Base-by-base conservation (phyloP, 2,329 filamentous ascomycete species). In the Apiospora hydei region DNA sequence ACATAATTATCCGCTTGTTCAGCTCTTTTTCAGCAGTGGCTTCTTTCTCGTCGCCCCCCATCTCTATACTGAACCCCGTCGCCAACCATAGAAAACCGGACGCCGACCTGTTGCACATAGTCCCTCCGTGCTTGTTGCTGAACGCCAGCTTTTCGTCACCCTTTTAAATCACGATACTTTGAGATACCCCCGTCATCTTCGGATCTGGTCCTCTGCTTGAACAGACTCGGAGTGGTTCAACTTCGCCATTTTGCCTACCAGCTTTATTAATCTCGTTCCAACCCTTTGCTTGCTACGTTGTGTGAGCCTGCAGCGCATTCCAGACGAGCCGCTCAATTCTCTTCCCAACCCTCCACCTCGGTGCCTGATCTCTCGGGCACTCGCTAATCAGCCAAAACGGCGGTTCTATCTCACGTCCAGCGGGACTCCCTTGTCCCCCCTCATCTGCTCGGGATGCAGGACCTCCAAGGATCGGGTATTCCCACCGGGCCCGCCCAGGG, bases 391-490 rank as follows among this genome's bases (percentile, higher is more conserved):
- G 84, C 88, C 92, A 95, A 89, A 89, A 95, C 93, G 93, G 93
- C 93, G 88, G 90, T 94, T 82, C 86, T 94, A 87, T 93, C 92
- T 84, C 90, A 92, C 84, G 87, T 88, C 84, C 86, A 90, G 86
- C 90, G 92, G 93, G 94, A 96, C 93, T 92, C 88, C 83, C 90
- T 94, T 87, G 91, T 94, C 92, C 94, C 92, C 85, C 92, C 92
- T 88, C 93, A 95, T 87, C 88, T 94, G 82, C 91, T 96, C 86
- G 91, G 90, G 85, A 98, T 98, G 95, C 95, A 97, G 90, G 93
- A 94, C 84, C 91, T 94, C 84, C 68, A 79, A 87, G 88, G 77
- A 86, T 88, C 77, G 38, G 87, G 89, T 76, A 88, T 85, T 78
- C 88, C 89, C 76, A 86, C 88, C 71, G 89, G 85, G 80, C 88